Conservation (phyloP, 1,284 basidiomycete species). For the Naganishia cerealis region DNA sequence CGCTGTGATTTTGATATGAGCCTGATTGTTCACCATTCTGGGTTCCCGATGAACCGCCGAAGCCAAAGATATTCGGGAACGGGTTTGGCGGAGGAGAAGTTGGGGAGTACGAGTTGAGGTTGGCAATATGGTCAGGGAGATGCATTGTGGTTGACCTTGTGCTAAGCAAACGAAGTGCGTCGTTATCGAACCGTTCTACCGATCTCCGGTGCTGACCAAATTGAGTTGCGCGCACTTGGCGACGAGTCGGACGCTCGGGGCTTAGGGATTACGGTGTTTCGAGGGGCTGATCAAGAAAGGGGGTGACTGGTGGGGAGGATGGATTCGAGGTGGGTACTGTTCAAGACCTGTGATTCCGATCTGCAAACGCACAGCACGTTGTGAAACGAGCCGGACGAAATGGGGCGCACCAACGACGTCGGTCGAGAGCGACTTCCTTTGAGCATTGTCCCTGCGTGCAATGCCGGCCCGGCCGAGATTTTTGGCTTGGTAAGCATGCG, state of each 20-base stretch:
- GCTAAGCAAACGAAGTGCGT: neutral
- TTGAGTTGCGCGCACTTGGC: neutral
- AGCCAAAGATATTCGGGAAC: constrained; percentile 27
- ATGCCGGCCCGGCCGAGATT: neutral
- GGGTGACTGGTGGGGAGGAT: neutral
- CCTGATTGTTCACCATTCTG: constrained; percentile 11
- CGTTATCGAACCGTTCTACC: neutral
- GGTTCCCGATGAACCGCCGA: neutral
- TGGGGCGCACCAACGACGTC: constrained; percentile 3
- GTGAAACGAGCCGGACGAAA: neutral
- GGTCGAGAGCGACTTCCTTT: neutral
- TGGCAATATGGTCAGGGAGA: constrained; percentile 35
- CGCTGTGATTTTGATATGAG: constrained; percentile 3
- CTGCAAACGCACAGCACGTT: neutral
- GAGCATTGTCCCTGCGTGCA: neutral
- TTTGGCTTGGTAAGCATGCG: neutral
- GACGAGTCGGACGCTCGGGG: neutral
- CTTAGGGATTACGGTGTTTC: neutral
- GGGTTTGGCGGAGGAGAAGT: constrained; percentile 26
- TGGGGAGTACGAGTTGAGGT: constrained; percentile 33
- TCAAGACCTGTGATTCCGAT: constrained; percentile 3
- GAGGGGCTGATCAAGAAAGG: neutral
- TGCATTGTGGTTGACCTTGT: constrained; percentile 25
- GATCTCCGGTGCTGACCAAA: neutral
- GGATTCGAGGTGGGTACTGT: neutral